These are phyloP conservation scores for Phytopythium delawarense DNA, from an alignment of 352 stramenopile genomes.

Conservation along the genomic window DNA sequence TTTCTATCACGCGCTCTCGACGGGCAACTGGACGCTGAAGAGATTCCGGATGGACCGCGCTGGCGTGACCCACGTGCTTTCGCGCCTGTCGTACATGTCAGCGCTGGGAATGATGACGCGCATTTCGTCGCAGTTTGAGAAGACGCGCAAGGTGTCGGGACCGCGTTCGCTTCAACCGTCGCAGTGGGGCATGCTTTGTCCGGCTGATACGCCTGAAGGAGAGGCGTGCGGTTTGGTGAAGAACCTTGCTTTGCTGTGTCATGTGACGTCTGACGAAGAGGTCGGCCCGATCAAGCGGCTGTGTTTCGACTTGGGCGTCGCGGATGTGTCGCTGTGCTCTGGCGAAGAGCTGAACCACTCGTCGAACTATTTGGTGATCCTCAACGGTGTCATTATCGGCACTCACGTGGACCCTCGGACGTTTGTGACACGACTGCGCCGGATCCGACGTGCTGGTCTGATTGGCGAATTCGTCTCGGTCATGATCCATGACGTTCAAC, in stretches of 20 bases:
- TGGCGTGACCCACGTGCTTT: slow-evolving; percentile 97
- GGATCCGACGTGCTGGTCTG: slow-evolving; percentile 77
- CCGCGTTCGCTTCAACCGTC: slow-evolving; percentile 97
- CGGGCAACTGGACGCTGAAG: slow-evolving; percentile 99
- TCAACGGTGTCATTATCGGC: slow-evolving; percentile 99
- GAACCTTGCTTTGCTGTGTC: slow-evolving; percentile 97
- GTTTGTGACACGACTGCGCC: slow-evolving; percentile 86
- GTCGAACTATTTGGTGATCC: slow-evolving; percentile 96
- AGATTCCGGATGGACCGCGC: slow-evolving; percentile 99
- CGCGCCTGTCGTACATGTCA: slow-evolving; percentile 97
- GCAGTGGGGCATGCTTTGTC: slow-evolving; percentile 99
- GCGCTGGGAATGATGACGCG: slow-evolving; percentile 99
- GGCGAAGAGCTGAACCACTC: slow-evolving; percentile 96
- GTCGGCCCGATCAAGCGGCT: slow-evolving; percentile 91
- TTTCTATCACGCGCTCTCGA: slow-evolving; percentile 82
- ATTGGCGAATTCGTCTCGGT: slow-evolving; percentile 98
- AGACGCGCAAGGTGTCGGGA: slow-evolving; percentile 98
- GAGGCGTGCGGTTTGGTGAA: slow-evolving; percentile 99
- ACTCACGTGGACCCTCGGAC: slow-evolving; percentile 90
- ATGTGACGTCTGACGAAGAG: slow-evolving; percentile 94
- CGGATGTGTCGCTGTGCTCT: slow-evolving; percentile 93
- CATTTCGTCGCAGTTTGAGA: slow-evolving; percentile 99
- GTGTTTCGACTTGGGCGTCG: slow-evolving; percentile 96
- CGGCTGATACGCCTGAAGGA: slow-evolving; percentile 98
- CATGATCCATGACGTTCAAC: slow-evolving; percentile 97